phyloP scores from a whole-genome alignment of 2,329 filamentous ascomycete species.

The Claviceps quebecensis region DNA sequence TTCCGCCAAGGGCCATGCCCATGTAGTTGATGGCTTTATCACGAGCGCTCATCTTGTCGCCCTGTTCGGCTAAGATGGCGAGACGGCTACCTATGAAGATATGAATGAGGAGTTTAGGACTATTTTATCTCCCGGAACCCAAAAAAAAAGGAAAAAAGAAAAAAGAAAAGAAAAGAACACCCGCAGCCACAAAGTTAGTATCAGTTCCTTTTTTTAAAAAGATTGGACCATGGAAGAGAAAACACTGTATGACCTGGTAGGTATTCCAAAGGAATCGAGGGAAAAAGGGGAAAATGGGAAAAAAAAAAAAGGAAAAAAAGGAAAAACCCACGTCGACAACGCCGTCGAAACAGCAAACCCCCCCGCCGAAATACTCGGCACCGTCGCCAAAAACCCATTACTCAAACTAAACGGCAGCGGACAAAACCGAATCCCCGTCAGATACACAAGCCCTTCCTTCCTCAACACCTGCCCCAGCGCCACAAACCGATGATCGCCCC shows the following conservation, averaged over 20 bases:
- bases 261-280: too few species aligned
- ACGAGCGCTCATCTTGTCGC: slow-evolving; percentile 65
- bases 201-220: too few species aligned
- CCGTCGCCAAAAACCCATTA: slow-evolving; percentile 88
- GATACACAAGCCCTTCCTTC: slow-evolving; percentile 74
- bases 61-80: slow-evolving; percentile 67
- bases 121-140: slow-evolving; percentile 11
- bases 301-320: not conserved
- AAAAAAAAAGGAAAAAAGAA: too few species aligned
- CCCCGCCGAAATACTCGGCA: slow-evolving; percentile 68
- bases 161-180: too few species aligned
- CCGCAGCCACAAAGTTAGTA: too few species aligned
- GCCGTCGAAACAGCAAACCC: slow-evolving; percentile 74
- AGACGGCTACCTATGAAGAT: slow-evolving; percentile 83
- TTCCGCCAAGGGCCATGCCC: slow-evolving; percentile 58
- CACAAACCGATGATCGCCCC: slow-evolving; percentile 72
- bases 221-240: too few species aligned
- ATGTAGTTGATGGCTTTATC: slow-evolving; percentile 75
- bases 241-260: too few species aligned
- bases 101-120: slow-evolving; percentile 79
- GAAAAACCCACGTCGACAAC: slow-evolving; percentile 41
- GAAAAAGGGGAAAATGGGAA: too few species aligned
- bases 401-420: slow-evolving; percentile 85
- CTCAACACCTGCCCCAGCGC: slow-evolving; percentile 80
- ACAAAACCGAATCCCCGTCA: slow-evolving; percentile 85